Base-by-base conservation (phyloP, 768 basidiomycete species). In the Lactarius quietus region DNA sequence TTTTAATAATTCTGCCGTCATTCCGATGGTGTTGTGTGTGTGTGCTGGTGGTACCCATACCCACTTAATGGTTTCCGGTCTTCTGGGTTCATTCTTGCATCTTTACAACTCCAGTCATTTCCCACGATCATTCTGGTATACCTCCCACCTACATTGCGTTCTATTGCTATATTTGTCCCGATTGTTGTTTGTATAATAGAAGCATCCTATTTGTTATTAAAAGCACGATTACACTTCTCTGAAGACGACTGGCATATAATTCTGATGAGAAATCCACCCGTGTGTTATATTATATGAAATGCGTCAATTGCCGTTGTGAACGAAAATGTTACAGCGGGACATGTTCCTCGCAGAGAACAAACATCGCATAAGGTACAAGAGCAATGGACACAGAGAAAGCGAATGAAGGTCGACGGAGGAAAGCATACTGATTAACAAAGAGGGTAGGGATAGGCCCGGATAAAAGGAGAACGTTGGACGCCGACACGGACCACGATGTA, bases 251-350 rank as follows among this genome's bases (percentile, higher is more conserved):
- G 41, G 41, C 41, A 43, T 43, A 23, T 26, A 38, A 57, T 38
- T 57, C 12, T 26, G 7, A 33, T 55, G 53, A 55, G 28, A 33
- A n/a, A 55, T 33, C 29, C 33, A 18, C 54, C 28, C 53, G 3
- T 9, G 38, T n/a, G 5, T 18, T 20, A 62, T 9, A 23, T 36
- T 3, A 6, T n/a, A n/a, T 9, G 15, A 39, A 36, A 26, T 48
- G 53, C 54, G 51, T 59, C 39, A 45, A 68, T 41, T 58, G 62
- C 55, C 68, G 67, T 55, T 64, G 26, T 66, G 59, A 58, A 64
- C 36, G 61, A 61, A n/a, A 36, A 69, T 59, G 48, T 28, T 69
- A 63, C 59, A 68, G 51, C 45, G 57, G 43, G 43, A 59, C 54
- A 67, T 53, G 35, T 56, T 36, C 64, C 39, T 59, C 15, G 23